These are phyloP conservation scores for Malus hybrid DNA, from an alignment of 331 rosid species.

Conservation along the genomic window DNA sequence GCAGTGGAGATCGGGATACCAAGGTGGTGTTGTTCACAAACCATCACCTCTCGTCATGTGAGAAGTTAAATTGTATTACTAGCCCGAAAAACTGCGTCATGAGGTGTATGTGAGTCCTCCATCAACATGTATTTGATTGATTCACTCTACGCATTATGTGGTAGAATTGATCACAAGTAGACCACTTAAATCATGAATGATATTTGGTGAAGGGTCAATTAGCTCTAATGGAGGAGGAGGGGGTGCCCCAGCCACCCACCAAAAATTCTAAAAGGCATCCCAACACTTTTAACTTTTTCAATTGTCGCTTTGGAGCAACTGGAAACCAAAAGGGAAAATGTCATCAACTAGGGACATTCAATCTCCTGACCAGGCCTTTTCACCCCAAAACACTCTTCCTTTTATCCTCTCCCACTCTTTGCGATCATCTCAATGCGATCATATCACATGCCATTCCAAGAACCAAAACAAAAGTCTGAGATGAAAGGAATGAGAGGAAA, in stretches of 20 bases:
- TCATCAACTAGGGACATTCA: slow-evolving; percentile 28
- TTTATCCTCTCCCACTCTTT: slow-evolving; percentile 13
- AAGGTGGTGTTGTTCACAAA: neutral
- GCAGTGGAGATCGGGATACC: neutral
- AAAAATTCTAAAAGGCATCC: slow-evolving; percentile 34
- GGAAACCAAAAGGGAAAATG: slow-evolving; percentile 31
- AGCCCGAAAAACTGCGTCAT: neutral
- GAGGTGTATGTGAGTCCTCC: neutral
- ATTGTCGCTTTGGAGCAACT: slow-evolving; percentile 42
- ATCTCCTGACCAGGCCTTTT: slow-evolving; percentile 32
- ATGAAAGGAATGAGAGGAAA: slow-evolving; percentile 57
- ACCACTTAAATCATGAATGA: slow-evolving; percentile 38
- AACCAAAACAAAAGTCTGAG: slow-evolving; percentile 7
- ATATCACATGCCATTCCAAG: slow-evolving; percentile 25
- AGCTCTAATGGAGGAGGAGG: slow-evolving; percentile 6
- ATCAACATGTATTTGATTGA: slow-evolving; percentile 19
- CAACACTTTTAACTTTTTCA: slow-evolving; percentile 36
- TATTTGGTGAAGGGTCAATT: slow-evolving; percentile 63
- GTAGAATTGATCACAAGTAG: neutral
- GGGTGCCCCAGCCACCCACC: slow-evolving; percentile 40
- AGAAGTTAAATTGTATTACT: neutral
- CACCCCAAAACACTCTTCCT: slow-evolving; percentile 12
- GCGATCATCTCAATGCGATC: slow-evolving; percentile 17
- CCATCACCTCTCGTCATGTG: neutral
- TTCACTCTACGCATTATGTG: neutral